A percentile compares a stretch with the other conserved stretches of the same genome.
Conservation (phyloP, 1,139 yeast genomes). For the Hemisphaericaspora xylofermentans region DNA sequence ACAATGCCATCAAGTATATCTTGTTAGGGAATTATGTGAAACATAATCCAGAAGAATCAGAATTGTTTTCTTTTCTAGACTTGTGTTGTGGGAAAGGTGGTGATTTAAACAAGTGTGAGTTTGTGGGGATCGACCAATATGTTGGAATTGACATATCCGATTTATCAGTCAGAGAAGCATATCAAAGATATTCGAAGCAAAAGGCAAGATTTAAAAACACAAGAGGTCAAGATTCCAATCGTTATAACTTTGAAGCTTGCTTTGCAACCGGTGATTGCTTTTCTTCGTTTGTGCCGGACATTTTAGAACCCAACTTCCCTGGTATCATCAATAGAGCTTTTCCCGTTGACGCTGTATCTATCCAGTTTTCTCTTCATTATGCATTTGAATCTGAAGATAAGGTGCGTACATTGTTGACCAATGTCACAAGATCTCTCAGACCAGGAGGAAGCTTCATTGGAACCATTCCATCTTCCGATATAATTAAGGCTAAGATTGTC, state of each 20-base stretch:
- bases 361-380: conserved; percentile 92
- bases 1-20: conserved; percentile 87
- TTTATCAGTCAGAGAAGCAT: conserved; percentile 82
- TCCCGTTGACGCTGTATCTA: conserved; percentile 85
- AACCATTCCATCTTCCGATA: conserved; percentile 91
- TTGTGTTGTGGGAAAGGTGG: conserved; percentile 99
- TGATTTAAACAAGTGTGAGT: conserved; percentile 86
- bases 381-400: conserved; percentile 87
- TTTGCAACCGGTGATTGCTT: conserved; percentile 94
- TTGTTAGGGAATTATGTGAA: conserved; percentile 69
- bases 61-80: conserved; percentile 55
- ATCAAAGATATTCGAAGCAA: conserved; percentile 58
- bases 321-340: conserved; percentile 58
- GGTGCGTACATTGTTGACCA: conserved; percentile 68
- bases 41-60: conserved; percentile 47
- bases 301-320: conserved; percentile 62
- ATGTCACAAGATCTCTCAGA: conserved; percentile 71
- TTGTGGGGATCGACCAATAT: conserved; percentile 69
- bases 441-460: conserved; percentile 89
- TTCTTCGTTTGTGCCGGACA: conserved; percentile 62
- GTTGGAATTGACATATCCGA: conserved; percentile 93
- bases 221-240: conserved; percentile 40
- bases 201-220: conserved; percentile 39
- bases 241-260: conserved; percentile 66
- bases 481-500: conserved; percentile 63